These are phyloP conservation scores for Arthroderma uncinatum DNA, from an alignment of 2,329 filamentous ascomycete genomes.

Conservation along the genomic window DNA sequence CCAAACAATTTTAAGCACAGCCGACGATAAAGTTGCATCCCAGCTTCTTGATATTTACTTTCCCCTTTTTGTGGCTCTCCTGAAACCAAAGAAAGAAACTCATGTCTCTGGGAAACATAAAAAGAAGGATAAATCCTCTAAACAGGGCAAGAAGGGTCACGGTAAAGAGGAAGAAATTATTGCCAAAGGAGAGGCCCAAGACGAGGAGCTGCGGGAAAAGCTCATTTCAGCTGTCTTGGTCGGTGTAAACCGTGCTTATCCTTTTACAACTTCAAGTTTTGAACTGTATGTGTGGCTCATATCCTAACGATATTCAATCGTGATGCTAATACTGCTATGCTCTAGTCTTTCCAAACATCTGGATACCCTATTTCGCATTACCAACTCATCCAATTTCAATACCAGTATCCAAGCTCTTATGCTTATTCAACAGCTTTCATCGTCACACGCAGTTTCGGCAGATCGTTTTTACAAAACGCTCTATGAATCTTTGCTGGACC, in stretches of 20 bases:
- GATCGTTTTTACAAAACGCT: constrained; percentile 92
- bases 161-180: constrained; percentile 30
- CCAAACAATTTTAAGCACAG: constrained; percentile 81
- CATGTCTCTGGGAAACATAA: constrained; percentile 27
- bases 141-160: constrained; percentile 33
- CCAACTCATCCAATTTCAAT: constrained; percentile 97
- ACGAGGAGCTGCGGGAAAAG: constrained; percentile 73
- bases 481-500: constrained; percentile 89
- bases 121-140: not conserved
- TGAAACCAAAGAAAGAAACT: constrained; percentile 50
- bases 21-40: constrained; percentile 69
- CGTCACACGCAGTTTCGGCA: constrained; percentile 65
- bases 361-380: constrained; percentile 88
- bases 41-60: constrained; percentile 86
- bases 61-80: constrained; percentile 66
- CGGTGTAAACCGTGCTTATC: constrained; percentile 90
- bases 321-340: constrained; percentile 16
- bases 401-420: constrained; percentile 92
- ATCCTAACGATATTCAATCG: constrained; percentile 3
- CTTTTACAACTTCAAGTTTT: constrained; percentile 74
- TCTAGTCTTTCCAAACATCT: constrained; percentile 70
- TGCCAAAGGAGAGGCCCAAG: constrained; percentile 32
- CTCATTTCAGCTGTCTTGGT: constrained; percentile 83
- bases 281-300: constrained; percentile 46
- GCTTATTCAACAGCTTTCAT: constrained; percentile 83